Conservation (phyloP, 768 basidiomycete species). For the Boletus patriciae region DNA sequence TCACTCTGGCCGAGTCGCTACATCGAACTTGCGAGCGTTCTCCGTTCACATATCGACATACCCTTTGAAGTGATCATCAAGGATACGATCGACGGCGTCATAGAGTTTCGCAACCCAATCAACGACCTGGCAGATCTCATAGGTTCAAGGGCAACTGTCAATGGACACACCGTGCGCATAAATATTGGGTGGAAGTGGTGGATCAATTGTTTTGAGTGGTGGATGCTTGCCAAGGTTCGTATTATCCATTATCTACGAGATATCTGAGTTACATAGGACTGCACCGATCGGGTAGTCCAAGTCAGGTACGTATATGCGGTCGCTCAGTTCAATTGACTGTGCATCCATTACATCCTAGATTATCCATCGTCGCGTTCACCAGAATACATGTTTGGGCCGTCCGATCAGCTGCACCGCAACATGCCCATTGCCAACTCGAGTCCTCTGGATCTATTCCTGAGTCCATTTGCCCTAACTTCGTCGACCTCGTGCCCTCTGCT, state of each 20-base stretch:
- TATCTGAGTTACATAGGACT: neutral
- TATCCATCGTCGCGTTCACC: neutral
- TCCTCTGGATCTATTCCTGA: constrained; percentile 14
- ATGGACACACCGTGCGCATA: constrained; percentile 42
- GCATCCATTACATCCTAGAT: neutral
- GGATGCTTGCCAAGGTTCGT: constrained; percentile 25
- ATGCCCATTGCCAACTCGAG: neutral
- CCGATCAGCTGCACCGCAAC: neutral
- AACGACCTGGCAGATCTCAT: constrained; percentile 41
- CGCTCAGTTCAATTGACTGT: neutral
- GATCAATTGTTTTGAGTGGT: constrained; percentile 39
- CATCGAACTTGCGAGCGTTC: constrained; percentile 28
- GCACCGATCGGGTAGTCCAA: constrained; percentile 6
- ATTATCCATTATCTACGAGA: neutral
- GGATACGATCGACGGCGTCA: constrained; percentile 36
- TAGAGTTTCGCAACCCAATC: constrained; percentile 46
- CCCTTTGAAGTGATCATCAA: constrained; percentile 38
- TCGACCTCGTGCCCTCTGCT: constrained; percentile 12
- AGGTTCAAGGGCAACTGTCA: constrained; percentile 30
- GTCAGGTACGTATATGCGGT: constrained; percentile 25
- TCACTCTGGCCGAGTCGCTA: constrained; percentile 47
- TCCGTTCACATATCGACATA: constrained; percentile 29
- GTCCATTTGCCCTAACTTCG: constrained; percentile 3
- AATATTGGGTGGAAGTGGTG: constrained; percentile 35
- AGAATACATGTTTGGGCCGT: neutral